A percentile compares a stretch with the other conserved stretches of the same genome.
These are phyloP conservation scores for Beauveria medogensis DNA, from an alignment of 2,329 filamentous ascomycete species.

Conservation along the genomic window DNA sequence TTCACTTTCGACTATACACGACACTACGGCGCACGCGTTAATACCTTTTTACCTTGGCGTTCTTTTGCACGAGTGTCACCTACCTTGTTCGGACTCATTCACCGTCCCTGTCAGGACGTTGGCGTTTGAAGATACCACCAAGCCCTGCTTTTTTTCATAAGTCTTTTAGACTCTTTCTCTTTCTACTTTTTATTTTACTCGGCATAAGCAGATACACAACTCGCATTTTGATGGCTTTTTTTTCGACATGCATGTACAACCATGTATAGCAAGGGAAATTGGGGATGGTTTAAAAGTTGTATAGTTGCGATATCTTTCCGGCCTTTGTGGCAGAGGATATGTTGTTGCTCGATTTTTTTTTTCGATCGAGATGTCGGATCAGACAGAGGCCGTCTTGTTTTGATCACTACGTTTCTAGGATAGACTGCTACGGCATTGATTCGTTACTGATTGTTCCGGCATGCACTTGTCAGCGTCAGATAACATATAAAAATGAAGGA, in stretches of 20 bases:
- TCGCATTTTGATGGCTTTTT: constrained; percentile 3
- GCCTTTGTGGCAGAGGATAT: neutral
- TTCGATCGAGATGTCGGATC: neutral
- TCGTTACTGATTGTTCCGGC: neutral
- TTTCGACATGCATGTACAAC: neutral
- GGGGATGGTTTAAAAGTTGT: neutral
- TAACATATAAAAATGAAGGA: neutral
- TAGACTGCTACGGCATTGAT: neutral
- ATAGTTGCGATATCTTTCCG: neutral
- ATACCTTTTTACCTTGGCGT: neutral
- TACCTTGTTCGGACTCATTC: constrained; percentile 10
- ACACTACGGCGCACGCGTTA: neutral
- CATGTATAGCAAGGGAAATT: neutral
- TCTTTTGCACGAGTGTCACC: neutral
- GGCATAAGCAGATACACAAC: constrained; percentile 1
- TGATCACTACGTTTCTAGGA: constrained; percentile 1
- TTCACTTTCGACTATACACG: neutral
- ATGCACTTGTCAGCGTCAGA: neutral
- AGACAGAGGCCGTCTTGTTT: neutral
- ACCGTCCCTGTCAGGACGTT: constrained; percentile 16
- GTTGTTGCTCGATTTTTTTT: neutral
- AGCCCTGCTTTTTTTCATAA: neutral
- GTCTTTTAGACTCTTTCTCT: neutral
- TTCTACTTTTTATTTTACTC: neutral
- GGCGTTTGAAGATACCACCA: constrained; percentile 19